Base-by-base conservation (phyloP, 1,284 basidiomycete species). In the Heterobasidion occidentale region DNA sequence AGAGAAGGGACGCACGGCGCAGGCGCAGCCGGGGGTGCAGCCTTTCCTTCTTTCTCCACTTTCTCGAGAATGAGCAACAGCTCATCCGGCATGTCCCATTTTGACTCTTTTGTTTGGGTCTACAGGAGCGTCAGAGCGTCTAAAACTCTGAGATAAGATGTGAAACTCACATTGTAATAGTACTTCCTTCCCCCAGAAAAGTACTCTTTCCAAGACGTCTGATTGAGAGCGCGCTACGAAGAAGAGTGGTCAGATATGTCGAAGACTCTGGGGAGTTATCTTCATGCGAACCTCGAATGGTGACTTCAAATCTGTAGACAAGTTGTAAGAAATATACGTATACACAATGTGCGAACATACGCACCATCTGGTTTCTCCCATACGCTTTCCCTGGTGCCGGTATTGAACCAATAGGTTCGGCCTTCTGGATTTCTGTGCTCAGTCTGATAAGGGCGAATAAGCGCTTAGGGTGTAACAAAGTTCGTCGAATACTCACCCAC, bases 21-120 rank as follows among this genome's bases (percentile, higher is more conserved):
- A 44, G 68, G 60, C 56, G 68, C 63, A 2, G 65, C 61, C 17
- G 38, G 38, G 6, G 38, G 38, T 42, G 63, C 67, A 14, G 72
- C 65, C 54, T 71, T 77, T 54, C 71, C 70, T 58, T 92, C 89
- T 63, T 88, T 88, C 68, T 92, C 91, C 1, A 94, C 87, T 65
- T 88, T 87, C 67, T 92, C 88, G 52, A 94, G 77, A 15, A 94
- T 71, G 27, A 90, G 77, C 20, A 88, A 71, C 34, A 97, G 80
- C 65, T 96, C 93, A 55, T 91, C 85, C 19, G 94, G 94, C 81
- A 95, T 89, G 60, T 94, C 90, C 94, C 94, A 98, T 77, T 94
- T 93, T n/a, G 91, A 93, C 67, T 91, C 88, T 62, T 91, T 92
- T 17, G 82, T 78, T 52, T 88, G 86, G 35, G 86, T 90, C 90